These are phyloP conservation scores for Puccinia coronata DNA, from an alignment of 1,284 basidiomycete genomes.

Conservation along the genomic window DNA sequence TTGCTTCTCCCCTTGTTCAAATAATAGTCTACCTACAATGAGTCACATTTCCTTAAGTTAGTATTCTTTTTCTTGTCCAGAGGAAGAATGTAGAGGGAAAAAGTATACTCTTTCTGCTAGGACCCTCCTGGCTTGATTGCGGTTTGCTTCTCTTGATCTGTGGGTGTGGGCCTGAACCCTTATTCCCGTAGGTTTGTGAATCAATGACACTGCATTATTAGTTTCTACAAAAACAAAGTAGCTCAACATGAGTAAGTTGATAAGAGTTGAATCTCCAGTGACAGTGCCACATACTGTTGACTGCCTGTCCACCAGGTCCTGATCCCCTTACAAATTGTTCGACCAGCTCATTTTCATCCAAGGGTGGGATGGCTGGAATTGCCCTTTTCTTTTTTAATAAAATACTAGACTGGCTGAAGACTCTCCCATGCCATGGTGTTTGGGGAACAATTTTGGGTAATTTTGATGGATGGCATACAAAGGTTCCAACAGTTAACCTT, in stretches of 20 bases:
- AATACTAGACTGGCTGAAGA: constrained; percentile 7
- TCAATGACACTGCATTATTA: constrained; percentile 47
- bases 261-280: not conserved
- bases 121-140: constrained; percentile 43
- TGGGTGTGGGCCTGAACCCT: constrained; percentile 47
- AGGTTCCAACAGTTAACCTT: not conserved
- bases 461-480: too few relatives aligned
- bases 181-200: constrained; percentile 47
- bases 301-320: constrained; percentile 57
- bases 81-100: not conserved
- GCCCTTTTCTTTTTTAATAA: constrained; percentile 14
- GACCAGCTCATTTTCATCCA: constrained; percentile 55
- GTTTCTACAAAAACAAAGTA: constrained; percentile 30
- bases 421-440: not conserved
- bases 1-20: not conserved
- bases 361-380: constrained; percentile 11
- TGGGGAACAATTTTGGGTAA: too few relatives aligned
- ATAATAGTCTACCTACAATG: not conserved
- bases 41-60: not conserved
- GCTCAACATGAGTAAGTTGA: not conserved
- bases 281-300: constrained; percentile 55
- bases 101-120: constrained; percentile 32
- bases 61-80: not conserved
- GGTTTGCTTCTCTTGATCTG: constrained; percentile 29
- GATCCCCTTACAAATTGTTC: constrained; percentile 58